Base-by-base conservation (phyloP, 352 stramenopile species). In the Peronospora destructor region DNA sequence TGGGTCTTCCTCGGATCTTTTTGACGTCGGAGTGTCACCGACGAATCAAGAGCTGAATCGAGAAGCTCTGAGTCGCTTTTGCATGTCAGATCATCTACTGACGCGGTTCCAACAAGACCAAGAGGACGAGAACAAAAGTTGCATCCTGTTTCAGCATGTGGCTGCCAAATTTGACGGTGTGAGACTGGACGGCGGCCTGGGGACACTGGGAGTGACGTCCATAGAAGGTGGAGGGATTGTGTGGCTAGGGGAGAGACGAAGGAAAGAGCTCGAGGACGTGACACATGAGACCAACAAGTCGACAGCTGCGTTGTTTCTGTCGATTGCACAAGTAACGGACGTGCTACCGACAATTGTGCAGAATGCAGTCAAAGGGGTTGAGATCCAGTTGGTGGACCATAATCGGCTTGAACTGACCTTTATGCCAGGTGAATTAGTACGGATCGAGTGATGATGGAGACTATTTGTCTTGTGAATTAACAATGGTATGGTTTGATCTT, bases 1-100 rank as follows among this genome's bases (percentile, higher is more conserved):
- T 49, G 68, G 72, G 32, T 80, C 76, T 40, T 77, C 73, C 60
- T 68, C 71, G 19, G 72, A 84, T 7, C 63, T 87, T 56, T 83
- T 87, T 52, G 30, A 53, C 11, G 9, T 17, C 13, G 33, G 38
- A 6, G 9, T 45, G 6, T 12, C 41, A 21, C 49, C 7, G 9
- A 23, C 32, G 1, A 14, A 30, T 8, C 68, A 72, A 45, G 49
- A 38, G 4, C 48, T 85, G 32, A 68, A 82, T 35, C 28, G 73
- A 29, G 19, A 17, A 4, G 65, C 67, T 3, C 50, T 79, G 45
- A 70, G 66, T 26, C 61, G 49, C 41, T 71, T 78, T 48, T 84
- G 63, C 62, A 76, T 77, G 64, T 67, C 62, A 0, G 63, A 85
- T 53, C 63, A 53, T 2, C 38, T 64, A 7, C 47, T 84, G 6